Evolutionary conservation across 2,329 filamentous ascomycete species (phyloP), one percentile per base, ranked within the genome.

Genomic region (Aspergillus unguis): DNA sequence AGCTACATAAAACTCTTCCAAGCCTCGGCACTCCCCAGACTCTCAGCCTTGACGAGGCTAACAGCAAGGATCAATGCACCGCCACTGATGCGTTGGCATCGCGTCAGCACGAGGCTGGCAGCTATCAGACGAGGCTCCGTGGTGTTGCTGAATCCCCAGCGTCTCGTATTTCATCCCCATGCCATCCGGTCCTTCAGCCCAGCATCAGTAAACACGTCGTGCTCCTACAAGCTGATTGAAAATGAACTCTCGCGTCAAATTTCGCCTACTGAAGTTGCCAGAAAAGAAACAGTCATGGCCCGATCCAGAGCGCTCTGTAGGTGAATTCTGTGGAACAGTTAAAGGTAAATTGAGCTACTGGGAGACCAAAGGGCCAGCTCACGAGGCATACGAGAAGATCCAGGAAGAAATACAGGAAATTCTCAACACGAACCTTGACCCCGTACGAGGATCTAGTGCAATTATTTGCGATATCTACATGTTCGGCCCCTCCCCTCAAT

Each of bases 291-390:
- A 25, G 3, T 6, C 6, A 4, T 44, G 42, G 42, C 10, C 28
- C 6, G 9, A 44, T 25, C 42, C 42, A 32, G 42, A 44, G 10
- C 27, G 4, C 0, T 44, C 42, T 4, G 33, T 44, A 8, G 28
- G 27, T 1, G 1, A 10, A 0, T 17, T 32, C 5, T 10, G 28
- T 7, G 28, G 27, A 3, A 23, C n/a, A 0, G 3, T 2, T 2
- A 44, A 33, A 31, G 42, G 28, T n/a, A 32, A 1, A 9, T 23
- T 23, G 5, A 32, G 9, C 1, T 44, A 32, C 29, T 44, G 42
- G 42, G 42, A 44, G 1, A 27, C 42, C 0, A 11, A 44, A 17
- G 42, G 42, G 0, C 42, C 42, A 32, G 42, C 42, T 0, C 42
- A 17, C 32, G 1, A 44, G 6, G 28, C 28, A 2, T 44, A 17